Evolutionary conservation across 2,329 filamentous ascomycete species (phyloP), one percentile per base, ranked within the genome.

Genomic region (Escovopsis sp.): DNA sequence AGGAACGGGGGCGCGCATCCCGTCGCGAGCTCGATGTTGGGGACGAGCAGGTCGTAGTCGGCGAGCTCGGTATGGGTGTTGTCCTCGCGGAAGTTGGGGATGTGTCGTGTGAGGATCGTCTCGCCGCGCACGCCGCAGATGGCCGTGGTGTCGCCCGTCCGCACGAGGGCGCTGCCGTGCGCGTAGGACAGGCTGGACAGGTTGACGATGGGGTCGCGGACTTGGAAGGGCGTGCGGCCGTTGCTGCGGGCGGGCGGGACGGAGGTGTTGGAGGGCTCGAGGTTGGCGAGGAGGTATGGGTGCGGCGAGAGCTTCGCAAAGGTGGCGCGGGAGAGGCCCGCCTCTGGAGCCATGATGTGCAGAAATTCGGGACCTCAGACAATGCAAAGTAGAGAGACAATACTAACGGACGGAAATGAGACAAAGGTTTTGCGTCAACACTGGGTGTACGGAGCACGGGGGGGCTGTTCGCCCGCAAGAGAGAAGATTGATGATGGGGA

Each of bases 81-180:
- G 49, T 59, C 52, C 50, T 63, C 46, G 53, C 80, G 65, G 61
- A 71, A 81, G 51, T 76, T 78, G 38, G 80, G 79, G 45, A 93
- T 84, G 56, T 85, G 78, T 39, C 74, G 71, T 3, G 82, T 79
- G 38, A 79, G 70, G 24, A 98, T 68, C 7, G 94, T 79, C 63
- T 98, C 91, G 40, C 73, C 88, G 36, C 89, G 78, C 15, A 98
- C 78, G 43, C 89, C 91, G 57, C 88, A 95, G 32, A 98, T 88
- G n/a, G 88, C 85, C 1, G 86, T 87, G 1, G 89, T 96, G 59
- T 93, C 85, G 37, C 91, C 91, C 40, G 84, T 69, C 31, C 91
- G 77, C 39, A 96, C 83, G 0, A 96, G 81, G 1, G 89, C 82
- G 53, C 85, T 93, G 40, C 91, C 91, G 57, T 94, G 81, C 43